A percentile compares a stretch with the other conserved stretches of the same genome.
Evolutionary conservation across 2,329 filamentous ascomycete species (phyloP).

Genomic region (Hawksworthiomyces lignivorus): DNA sequence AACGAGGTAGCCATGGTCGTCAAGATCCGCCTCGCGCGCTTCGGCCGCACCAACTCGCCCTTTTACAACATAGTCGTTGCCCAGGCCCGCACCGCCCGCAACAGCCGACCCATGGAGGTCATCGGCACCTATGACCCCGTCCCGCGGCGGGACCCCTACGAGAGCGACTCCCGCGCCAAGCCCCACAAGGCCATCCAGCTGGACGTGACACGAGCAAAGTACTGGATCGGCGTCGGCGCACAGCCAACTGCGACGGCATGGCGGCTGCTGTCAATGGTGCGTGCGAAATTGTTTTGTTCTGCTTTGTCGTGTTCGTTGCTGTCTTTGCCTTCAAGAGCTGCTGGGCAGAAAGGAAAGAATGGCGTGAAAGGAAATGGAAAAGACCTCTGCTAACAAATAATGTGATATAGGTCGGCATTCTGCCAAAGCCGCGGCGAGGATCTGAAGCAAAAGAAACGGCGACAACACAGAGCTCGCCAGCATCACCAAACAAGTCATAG

Average conservation of each 20-base stretch:
- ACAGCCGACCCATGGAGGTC: conserved; percentile 86
- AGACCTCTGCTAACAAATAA: too few species aligned
- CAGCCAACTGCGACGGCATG: conserved; percentile 88
- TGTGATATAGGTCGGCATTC: too few species aligned
- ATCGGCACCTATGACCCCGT: conserved; percentile 70
- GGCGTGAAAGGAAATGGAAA: too few species aligned
- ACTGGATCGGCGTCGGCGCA: conserved; percentile 95
- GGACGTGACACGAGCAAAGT: conserved; percentile 72
- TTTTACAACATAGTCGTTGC: conserved; percentile 97
- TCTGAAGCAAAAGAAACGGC: too few species aligned
- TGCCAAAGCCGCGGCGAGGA: too few species aligned
- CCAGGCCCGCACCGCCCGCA: conserved; percentile 83
- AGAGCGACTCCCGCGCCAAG: conserved; percentile 42
- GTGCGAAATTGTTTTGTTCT: too few species aligned
- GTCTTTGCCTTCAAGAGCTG: too few species aligned
- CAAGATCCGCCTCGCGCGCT: conserved; percentile 87
- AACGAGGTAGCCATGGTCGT: conserved; percentile 95
- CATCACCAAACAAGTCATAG: too few species aligned
- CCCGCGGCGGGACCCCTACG: conserved; percentile 55
- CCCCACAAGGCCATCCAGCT: conserved; percentile 88
- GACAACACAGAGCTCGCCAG: too few species aligned
- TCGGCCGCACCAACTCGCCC: conserved; percentile 79
- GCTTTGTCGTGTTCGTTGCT: too few species aligned
- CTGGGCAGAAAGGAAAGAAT: too few species aligned
- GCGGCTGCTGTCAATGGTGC: conserved; percentile 75